Evolutionary conservation across 805 yeast species (phyloP), one percentile per base, ranked within the genome.

Genomic region (Millerozyma acaciae): DNA sequence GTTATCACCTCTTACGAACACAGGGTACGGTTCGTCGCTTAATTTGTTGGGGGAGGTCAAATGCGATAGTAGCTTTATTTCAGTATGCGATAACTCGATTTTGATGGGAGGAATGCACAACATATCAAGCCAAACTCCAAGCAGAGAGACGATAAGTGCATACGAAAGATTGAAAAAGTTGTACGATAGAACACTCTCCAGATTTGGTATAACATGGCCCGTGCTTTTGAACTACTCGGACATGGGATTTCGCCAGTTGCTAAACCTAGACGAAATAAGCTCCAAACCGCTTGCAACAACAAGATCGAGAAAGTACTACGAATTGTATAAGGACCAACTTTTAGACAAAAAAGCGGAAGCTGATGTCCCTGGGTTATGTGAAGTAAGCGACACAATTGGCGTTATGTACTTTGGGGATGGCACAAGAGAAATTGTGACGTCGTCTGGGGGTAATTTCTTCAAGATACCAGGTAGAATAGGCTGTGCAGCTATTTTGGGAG

Each of bases 381-480:
- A 36, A 7, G 21, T 37, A 19, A 18, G 24, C 8, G 40, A 37
- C 30, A 37, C 40, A 4, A 37, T 37, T 14, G 40, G 40, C 9
- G 10, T 32, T 2, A 23, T 29, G 9, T 10, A 12, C 21, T 28
- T 37, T 3, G n/a, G 19, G 7, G 16, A n/a, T 4, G 8, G 5
- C 33, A 30, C 32, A 22, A 26, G 26, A 14, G 23, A 18, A 15
- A 45, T 63, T 4, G 71, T 67, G 0, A 48, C 69, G 0, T 73
- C 78, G 1, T 74, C 79, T 0, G 81, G 81, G 2, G 81, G 81
- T 0, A 69, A 71, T 34, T 56, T 71, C 37, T 63, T 72, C 47
- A 73, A 74, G 39, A 39, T 59, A 2, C 67, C 69, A 0, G 76
- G 78, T 0, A 41, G 81, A 32, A 53, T 73, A 2, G 78, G 80